Evolutionary conservation across 148 eudicot species (phyloP), one percentile per base, ranked within the genome.

Genomic region (Silene uniflora): DNA sequence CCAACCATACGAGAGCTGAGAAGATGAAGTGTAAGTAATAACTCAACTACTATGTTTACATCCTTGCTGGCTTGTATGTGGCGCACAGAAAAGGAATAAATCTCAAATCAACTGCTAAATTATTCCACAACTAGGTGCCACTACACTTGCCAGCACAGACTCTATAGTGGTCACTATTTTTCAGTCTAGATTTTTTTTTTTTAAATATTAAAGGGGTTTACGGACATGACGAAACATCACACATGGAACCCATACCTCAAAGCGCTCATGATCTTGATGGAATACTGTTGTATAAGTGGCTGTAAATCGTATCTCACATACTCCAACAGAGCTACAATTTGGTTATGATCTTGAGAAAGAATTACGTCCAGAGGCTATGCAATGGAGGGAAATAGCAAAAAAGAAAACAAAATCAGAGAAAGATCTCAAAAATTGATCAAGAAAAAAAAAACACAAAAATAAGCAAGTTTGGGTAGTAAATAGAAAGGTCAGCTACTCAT

Each of bases 321-420:
- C 83, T 95, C 99, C 89, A 95, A 78, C 75, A 95, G 49, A 65
- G 90, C 86, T 75, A 92, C 86, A 81, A 91, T 88, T 80, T 92
- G 99, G 84, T 84, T 95, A 75, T 89, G 98, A 87, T 95, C 99
- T 86, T 95, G 97, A 79, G 90, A 85, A 76, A 95, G 94, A 32
- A 95, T 84, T 32, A 89, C 80, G 86, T 95, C 94, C 82, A 95
- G 81, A 69, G 99, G 94, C 99, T 95, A 70, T 12, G 87, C 84
- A 83, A 35, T 46, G 70, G 29, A 75, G 54, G 16, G 35, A 42
- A 29, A 29, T 1, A 29, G 4, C 1, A 1, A 29, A 29, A 29
- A 29, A 52, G 4, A 47, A 42, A 62, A 24, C 22, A 25, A 0
- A 21, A 77, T 73, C 67, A 62, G 75, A 4, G 22, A 13, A 17